phyloP scores from a whole-genome alignment of 2,329 filamentous ascomycete species.

The Aspergillus persii region DNA sequence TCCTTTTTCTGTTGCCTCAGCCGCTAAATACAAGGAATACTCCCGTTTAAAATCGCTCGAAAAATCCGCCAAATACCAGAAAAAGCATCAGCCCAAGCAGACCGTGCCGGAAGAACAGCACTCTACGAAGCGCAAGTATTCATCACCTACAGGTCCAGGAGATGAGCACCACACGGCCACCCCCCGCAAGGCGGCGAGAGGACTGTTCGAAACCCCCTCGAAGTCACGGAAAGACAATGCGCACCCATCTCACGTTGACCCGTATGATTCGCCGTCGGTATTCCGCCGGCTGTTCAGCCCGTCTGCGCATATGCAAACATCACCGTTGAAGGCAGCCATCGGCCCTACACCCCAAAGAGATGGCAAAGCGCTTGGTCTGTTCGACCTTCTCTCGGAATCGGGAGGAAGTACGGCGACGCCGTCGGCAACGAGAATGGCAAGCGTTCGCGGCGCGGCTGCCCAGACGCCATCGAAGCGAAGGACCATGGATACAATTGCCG shows the following conservation, averaged over 20 bases:
- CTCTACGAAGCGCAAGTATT: constrained; percentile 33
- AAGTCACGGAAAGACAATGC: constrained; percentile 21
- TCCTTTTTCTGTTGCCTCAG: constrained; percentile 21
- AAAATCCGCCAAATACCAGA: constrained; percentile 18
- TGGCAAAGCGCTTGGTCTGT: constrained; percentile 48
- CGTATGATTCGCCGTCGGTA: constrained; percentile 44
- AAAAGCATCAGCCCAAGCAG: constrained; percentile 15
- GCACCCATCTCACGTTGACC: constrained; percentile 43
- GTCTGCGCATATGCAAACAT: constrained; percentile 27
- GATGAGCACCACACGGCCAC: constrained; percentile 22
- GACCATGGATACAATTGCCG: constrained; percentile 27
- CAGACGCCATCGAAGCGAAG: constrained; percentile 40
- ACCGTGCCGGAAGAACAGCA: constrained; percentile 18
- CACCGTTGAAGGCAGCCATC: constrained; percentile 40
- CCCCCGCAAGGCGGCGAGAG: constrained; percentile 35
- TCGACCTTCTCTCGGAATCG: constrained; percentile 47
- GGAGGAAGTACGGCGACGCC: constrained; percentile 37
- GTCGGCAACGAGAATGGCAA: constrained; percentile 27
- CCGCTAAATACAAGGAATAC: constrained; percentile 50
- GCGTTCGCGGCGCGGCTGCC: constrained; percentile 25
- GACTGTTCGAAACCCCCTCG: constrained; percentile 33
- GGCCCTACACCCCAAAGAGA: constrained; percentile 51
- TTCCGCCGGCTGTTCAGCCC: constrained; percentile 40
- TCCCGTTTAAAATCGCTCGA: constrained; percentile 40
- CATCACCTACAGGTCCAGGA: constrained; percentile 28